phyloP scores from a whole-genome alignment of 805 yeast genomes.

The Metschnikowia vanudenii region DNA sequence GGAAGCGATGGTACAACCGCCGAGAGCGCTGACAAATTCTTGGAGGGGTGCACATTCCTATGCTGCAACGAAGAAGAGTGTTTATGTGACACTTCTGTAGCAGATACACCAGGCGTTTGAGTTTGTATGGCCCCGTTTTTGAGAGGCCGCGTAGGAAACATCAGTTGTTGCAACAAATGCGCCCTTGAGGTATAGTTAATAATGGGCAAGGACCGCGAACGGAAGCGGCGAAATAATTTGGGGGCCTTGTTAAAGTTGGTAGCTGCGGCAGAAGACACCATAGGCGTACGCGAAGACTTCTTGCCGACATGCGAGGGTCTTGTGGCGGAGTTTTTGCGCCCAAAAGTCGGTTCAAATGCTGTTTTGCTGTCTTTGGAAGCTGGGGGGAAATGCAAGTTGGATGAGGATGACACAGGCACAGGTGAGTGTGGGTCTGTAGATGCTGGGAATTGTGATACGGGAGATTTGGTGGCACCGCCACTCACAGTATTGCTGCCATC shows the following conservation, averaged over 20 bases:
- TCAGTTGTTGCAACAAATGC: slow-evolving; percentile 16
- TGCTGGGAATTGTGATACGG: neutral
- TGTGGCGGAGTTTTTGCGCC: slow-evolving; percentile 12
- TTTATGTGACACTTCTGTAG: slow-evolving; percentile 7
- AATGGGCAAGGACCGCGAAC: slow-evolving; percentile 43
- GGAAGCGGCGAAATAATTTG: slow-evolving; percentile 34
- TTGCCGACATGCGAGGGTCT: slow-evolving; percentile 13
- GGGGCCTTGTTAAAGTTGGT: slow-evolving; percentile 26
- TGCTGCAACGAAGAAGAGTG: slow-evolving; percentile 9
- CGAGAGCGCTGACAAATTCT: slow-evolving; percentile 3
- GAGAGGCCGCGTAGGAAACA: slow-evolving; percentile 11
- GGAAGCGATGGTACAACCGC: slow-evolving; percentile 53
- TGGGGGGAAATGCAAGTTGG: slow-evolving; percentile 5
- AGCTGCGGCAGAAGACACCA: slow-evolving; percentile 5
- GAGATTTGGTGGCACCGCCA: neutral
- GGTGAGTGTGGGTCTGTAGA: slow-evolving; percentile 8
- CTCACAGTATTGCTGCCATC: neutral
- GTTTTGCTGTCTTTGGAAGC: slow-evolving; percentile 2
- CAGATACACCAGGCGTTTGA: slow-evolving; percentile 7
- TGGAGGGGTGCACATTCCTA: slow-evolving; percentile 7
- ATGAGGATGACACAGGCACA: slow-evolving; percentile 5
- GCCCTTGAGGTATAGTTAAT: slow-evolving; percentile 31
- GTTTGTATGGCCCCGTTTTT: slow-evolving; percentile 15
- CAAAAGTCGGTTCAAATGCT: slow-evolving; percentile 5
- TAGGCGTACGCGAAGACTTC: slow-evolving; percentile 13